phyloP scores from a whole-genome alignment of 139 green algal genomes.

The Micromonas commoda region DNA sequence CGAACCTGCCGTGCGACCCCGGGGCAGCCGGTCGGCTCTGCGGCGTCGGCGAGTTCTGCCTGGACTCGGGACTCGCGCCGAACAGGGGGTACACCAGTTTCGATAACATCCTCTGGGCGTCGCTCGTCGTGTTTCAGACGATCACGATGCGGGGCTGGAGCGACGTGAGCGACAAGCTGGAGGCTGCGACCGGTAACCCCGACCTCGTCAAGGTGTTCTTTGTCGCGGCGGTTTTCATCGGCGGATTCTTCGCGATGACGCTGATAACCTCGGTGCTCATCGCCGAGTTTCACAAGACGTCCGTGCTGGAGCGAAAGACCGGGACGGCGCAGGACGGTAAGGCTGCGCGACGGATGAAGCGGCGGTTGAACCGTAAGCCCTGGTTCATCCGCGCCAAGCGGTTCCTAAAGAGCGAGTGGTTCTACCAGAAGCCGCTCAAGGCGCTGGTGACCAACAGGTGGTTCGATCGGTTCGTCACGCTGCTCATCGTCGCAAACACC shows the following conservation, averaged over 20 bases:
- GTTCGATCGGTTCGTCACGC: conserved; percentile 43
- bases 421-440: neutral
- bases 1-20: neutral
- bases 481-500: conserved; percentile 52
- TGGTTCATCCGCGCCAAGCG: neutral
- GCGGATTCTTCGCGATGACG: conserved; percentile 16
- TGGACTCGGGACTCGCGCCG: neutral
- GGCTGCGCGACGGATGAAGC: neutral
- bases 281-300: conserved; percentile 8
- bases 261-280: conserved; percentile 6
- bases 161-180: neutral
- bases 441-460: neutral
- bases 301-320: neutral
- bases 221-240: conserved; percentile 20
- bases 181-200: conserved; percentile 3
- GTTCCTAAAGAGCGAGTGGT: neutral
- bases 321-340: neutral
- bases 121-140: conserved; percentile 27
- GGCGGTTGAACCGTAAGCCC: neutral
- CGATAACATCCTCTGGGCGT: conserved; percentile 32
- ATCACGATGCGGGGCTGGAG: conserved; percentile 37
- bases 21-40: neutral
- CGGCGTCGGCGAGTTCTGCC: conserved; percentile 7
- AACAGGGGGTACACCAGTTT: conserved; percentile 32
- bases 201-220: conserved; percentile 5